phyloP scores from a whole-genome alignment of 23 red algal genomes.

The Gracilaria domingensis region DNA sequence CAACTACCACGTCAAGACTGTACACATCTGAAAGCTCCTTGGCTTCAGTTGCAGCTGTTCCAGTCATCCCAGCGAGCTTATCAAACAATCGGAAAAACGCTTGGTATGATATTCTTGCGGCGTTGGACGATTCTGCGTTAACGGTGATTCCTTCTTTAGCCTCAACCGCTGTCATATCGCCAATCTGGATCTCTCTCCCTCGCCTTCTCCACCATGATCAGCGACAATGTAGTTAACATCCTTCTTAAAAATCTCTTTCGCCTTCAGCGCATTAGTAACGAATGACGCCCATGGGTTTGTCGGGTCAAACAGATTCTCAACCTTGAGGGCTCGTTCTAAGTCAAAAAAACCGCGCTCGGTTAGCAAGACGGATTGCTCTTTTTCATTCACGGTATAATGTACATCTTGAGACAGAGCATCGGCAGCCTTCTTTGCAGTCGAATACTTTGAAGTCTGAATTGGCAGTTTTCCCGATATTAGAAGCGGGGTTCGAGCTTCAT shows the following conservation, averaged over 20 bases:
- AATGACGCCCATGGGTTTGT: slow-evolving; percentile 88
- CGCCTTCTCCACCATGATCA: slow-evolving; percentile 4
- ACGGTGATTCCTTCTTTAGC: slow-evolving; percentile 91
- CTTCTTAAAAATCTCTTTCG: slow-evolving; percentile 90
- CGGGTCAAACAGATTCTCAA: slow-evolving; percentile 77
- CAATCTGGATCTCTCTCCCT: slow-evolving; percentile 85
- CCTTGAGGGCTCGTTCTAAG: slow-evolving; percentile 84
- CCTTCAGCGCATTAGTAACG: slow-evolving; percentile 93
- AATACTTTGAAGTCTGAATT: slow-evolving; percentile 76
- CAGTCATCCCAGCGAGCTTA: slow-evolving; percentile 95
- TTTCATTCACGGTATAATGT: slow-evolving; percentile 94
- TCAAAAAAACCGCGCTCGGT: slow-evolving; percentile 79
- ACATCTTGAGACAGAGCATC: slow-evolving; percentile 52
- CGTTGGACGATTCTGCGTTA: slow-evolving; percentile 70
- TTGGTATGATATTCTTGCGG: slow-evolving; percentile 94
- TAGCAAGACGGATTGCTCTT: slow-evolving; percentile 90
- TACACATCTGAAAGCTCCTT: slow-evolving; percentile 83
- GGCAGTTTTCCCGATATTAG: slow-evolving; percentile 88
- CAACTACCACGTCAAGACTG: slow-evolving; percentile 69
- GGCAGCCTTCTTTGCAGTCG: slow-evolving; percentile 74
- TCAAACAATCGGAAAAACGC: slow-evolving; percentile 92
- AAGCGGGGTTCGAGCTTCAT: slow-evolving; percentile 97
- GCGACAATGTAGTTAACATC: slow-evolving; percentile 95
- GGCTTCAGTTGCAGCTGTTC: slow-evolving; percentile 91
- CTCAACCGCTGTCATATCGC: slow-evolving; percentile 97